Evolutionary conservation across 164 flowering plant genomes (phyloP), one percentile per base, ranked within the genome.

Genomic region (Aristolochia californica): DNA sequence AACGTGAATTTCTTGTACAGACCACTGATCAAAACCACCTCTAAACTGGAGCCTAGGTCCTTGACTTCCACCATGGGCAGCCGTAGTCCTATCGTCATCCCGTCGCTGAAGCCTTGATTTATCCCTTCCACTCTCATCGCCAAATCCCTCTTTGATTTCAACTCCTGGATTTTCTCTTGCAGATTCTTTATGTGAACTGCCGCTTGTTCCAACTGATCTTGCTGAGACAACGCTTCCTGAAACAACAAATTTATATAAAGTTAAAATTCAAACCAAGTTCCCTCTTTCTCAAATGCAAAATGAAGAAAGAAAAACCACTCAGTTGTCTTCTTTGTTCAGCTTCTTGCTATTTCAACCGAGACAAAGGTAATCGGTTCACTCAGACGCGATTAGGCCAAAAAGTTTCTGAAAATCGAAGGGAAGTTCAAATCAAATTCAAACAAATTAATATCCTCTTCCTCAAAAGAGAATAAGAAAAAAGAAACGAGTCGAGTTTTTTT

Each of bases 41-140:
- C 76, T 13, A 80, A 48, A 34, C 50, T 23, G 5, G 71, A 61
- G 45, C 79, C 83, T 57, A 61, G 25, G 24, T 82, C 87, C 56
- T 66, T 74, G 3, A 81, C n/a, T 53, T 78, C 81, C 15, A 81
- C 30, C 38, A 80, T 40, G 0, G 90, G 81, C 61, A 68, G 60
- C 23, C 24, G 59, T 2, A 52, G 44, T 3, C 58, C 63, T 1
- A 13, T n/a, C 43, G 23, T 34, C 52, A 15, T 58, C 10, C 23
- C 16, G 12, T 62, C 64, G 22, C 45, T 55, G 5, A 15, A 22
- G 47, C 40, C 68, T 26, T 22, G 23, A 18, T 25, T 50, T 4
- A 20, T 44, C 9, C 18, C 50, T 44, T 30, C 45, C 17, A 17
- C 15, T 2, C 45, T 53, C 60, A 34, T 57, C 2, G 66, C 70